phyloP scores from a whole-genome alignment of 768 basidiomycete genomes.

The Boletus speciosus region DNA sequence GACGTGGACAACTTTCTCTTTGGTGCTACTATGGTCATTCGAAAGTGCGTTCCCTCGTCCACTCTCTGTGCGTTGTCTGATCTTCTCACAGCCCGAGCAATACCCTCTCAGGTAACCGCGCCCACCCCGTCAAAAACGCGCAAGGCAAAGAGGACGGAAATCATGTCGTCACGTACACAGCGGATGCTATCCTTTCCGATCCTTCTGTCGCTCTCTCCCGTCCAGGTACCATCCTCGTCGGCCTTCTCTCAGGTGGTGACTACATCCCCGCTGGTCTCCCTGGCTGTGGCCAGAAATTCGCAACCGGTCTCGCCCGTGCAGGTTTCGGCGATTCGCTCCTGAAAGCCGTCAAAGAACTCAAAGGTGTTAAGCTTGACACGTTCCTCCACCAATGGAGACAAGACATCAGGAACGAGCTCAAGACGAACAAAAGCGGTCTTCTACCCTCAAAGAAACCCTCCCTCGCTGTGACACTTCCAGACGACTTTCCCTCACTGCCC shows the following conservation, averaged over 20 bases:
- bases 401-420: constrained; percentile 58
- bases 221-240: constrained; percentile 77
- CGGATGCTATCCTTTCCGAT: constrained; percentile 41
- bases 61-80: constrained; percentile 1
- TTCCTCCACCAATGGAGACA: constrained; percentile 66
- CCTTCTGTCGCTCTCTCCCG: constrained; percentile 48
- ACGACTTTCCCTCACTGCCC: constrained; percentile 68
- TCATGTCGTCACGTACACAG: constrained; percentile 46
- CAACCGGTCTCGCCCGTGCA: constrained; percentile 75
- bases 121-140: constrained; percentile 59
- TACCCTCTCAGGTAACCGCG: constrained; percentile 67
- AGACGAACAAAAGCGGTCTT: constrained; percentile 61
- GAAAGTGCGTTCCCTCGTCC: constrained; percentile 55
- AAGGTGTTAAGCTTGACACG: constrained; percentile 40
- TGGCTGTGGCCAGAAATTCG: constrained; percentile 66
- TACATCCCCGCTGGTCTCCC: constrained; percentile 71
- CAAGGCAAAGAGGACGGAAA: constrained; percentile 74
- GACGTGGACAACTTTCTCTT: constrained; percentile 94
- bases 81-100: constrained; percentile 52
- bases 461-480: constrained; percentile 60
- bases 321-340: constrained; percentile 74
- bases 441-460: constrained; percentile 62
- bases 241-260: constrained; percentile 85
- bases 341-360: constrained; percentile 51
- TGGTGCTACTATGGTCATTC: constrained; percentile 76